phyloP scores from a whole-genome alignment of 163 green algal genomes.

The Chlamydomonas reinhardtii region DNA sequence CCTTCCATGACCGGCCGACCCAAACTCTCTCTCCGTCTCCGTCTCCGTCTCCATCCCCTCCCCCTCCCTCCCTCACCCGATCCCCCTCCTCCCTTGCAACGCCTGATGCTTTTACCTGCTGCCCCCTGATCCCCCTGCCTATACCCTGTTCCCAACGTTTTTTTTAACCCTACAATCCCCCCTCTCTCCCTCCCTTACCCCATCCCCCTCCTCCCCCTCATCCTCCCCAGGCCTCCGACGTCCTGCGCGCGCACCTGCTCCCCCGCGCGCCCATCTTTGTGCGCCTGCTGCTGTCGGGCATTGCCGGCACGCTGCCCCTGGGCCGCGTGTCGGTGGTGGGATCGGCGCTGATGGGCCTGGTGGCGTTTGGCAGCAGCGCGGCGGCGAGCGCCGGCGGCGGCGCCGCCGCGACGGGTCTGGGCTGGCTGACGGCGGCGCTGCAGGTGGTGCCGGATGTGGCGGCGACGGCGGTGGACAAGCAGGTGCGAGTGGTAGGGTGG shows the following conservation, averaged over 20 bases:
- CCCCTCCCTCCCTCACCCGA: too few species aligned
- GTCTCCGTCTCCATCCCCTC: too few species aligned
- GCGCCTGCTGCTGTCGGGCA: conserved; percentile 23
- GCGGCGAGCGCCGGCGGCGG: neutral
- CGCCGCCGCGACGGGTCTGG: conserved; percentile 33
- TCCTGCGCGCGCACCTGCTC: conserved; percentile 60
- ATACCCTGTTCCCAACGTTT: too few species aligned
- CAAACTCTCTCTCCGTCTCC: too few species aligned
- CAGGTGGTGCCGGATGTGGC: conserved; percentile 63
- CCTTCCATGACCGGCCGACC: too few species aligned
- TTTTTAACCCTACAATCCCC: neutral
- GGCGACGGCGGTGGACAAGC: conserved; percentile 59
- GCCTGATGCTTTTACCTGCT: too few species aligned
- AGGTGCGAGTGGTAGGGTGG: conserved; percentile 59
- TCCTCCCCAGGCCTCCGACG: conserved; percentile 31
- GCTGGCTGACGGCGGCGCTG: conserved; percentile 68
- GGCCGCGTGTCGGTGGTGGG: conserved; percentile 30
- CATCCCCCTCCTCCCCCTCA: too few species aligned
- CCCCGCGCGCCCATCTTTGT: conserved; percentile 49
- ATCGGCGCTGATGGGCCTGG: conserved; percentile 10
- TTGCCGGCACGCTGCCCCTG: conserved; percentile 16
- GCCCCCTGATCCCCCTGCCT: too few species aligned
- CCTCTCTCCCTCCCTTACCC: too few species aligned
- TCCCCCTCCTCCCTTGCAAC: too few species aligned
- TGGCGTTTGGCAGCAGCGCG: conserved; percentile 10